A percentile compares a stretch with the other conserved stretches of the same genome.
Conservation (phyloP, 352 stramenopile species). For the Phytophthora meadii region DNA sequence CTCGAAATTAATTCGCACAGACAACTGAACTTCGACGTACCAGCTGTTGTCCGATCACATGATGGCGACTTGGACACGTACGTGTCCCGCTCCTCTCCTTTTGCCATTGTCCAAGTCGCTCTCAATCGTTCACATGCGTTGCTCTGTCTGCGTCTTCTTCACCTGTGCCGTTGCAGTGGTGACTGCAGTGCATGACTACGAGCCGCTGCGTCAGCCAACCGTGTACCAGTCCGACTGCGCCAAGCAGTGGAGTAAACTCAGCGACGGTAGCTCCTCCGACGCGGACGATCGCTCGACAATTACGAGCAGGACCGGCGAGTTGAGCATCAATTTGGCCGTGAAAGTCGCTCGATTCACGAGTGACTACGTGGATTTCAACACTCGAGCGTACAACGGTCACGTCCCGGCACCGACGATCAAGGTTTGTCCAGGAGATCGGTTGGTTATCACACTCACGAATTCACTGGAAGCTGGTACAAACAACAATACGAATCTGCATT, state of each 20-base stretch:
- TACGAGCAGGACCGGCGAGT: conserved; percentile 50
- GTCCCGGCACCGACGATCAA: conserved; percentile 78
- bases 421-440: conserved; percentile 69
- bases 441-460: conserved; percentile 69
- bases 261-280: conserved; percentile 14
- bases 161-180: conserved; percentile 9
- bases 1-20: background rate
- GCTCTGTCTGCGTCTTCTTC: conserved; percentile 20
- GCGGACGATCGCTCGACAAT: conserved; percentile 40
- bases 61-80: conserved; percentile 22
- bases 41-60: conserved; percentile 29
- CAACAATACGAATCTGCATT: conserved; percentile 78
- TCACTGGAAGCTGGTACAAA: conserved; percentile 46
- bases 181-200: conserved; percentile 45
- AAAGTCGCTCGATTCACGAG: conserved; percentile 68
- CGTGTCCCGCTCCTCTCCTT: conserved; percentile 26
- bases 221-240: conserved; percentile 56
- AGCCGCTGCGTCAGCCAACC: conserved; percentile 46
- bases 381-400: conserved; percentile 71
- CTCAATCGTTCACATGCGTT: conserved; percentile 14
- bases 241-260: conserved; percentile 42
- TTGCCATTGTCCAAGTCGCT: conserved; percentile 31
- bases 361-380: conserved; percentile 79
- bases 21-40: conserved; percentile 26
- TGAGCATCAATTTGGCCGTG: conserved; percentile 69